Conservation (phyloP, 345 rosid genomes). For the Zanthoxylum bungeanum region DNA sequence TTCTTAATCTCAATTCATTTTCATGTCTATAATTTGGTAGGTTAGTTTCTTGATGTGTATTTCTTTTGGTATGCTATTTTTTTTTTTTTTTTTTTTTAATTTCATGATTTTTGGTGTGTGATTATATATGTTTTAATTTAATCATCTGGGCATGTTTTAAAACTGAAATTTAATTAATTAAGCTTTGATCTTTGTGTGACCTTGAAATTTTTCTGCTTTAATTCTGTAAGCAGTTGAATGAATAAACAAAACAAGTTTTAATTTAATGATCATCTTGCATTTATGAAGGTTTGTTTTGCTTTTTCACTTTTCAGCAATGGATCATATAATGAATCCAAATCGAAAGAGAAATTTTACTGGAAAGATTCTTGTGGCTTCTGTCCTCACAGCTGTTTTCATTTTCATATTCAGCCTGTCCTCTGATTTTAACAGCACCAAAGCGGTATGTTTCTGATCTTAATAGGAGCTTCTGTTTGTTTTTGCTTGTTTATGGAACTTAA, state of each 20-base stretch:
- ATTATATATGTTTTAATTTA: neutral
- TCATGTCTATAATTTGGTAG: neutral
- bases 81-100: too few relatives aligned
- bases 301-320: constrained; percentile 48
- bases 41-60: neutral
- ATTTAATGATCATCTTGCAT: neutral
- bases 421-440: constrained; percentile 13
- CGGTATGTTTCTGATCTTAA: constrained; percentile 19
- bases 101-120: neutral
- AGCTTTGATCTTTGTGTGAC: neutral
- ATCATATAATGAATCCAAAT: constrained; percentile 25
- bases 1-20: neutral
- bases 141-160: neutral
- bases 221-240: neutral
- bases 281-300: neutral
- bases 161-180: neutral
- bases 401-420: constrained; percentile 32
- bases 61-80: neutral
- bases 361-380: constrained; percentile 32
- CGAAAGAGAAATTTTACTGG: constrained; percentile 23
- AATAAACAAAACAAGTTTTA: neutral
- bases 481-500: too few relatives aligned
- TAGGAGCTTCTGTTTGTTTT: too few relatives aligned
- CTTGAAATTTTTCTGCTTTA: too few relatives aligned
- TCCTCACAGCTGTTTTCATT: constrained; percentile 30